Evolutionary conservation across 2,329 filamentous ascomycete species (phyloP).

Genomic region (Colletotrichum magnum): DNA sequence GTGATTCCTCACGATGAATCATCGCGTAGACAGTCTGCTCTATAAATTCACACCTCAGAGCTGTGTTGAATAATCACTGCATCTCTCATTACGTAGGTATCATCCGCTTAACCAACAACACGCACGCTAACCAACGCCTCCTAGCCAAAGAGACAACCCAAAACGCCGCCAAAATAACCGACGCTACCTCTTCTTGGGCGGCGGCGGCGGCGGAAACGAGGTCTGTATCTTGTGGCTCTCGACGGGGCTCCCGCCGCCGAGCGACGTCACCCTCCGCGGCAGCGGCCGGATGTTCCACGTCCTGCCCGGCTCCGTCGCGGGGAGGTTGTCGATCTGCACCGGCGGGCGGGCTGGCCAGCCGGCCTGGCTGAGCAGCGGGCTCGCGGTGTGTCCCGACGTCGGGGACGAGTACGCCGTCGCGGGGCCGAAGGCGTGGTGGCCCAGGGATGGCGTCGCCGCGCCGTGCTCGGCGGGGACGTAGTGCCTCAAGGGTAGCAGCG

Average conservation of each 20-base stretch:
- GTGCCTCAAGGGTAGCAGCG: constrained; percentile 50
- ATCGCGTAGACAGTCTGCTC: too few species aligned
- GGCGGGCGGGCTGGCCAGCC: constrained; percentile 24
- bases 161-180: too few species aligned
- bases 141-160: too few species aligned
- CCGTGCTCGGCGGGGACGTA: constrained; percentile 50
- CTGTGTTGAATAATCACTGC: too few species aligned
- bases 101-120: too few species aligned
- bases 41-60: too few species aligned
- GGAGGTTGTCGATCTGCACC: background rate
- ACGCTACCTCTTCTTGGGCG: constrained; percentile 40
- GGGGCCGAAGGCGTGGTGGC: constrained; percentile 28
- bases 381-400: constrained; percentile 33
- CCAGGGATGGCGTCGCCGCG: constrained; percentile 41
- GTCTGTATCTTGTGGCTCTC: constrained; percentile 54
- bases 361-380: constrained; percentile 40
- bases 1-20: too few species aligned
- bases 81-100: too few species aligned
- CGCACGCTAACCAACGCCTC: too few species aligned
- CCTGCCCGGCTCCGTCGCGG: constrained; percentile 12
- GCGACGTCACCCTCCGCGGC: constrained; percentile 35
- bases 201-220: constrained; percentile 57
- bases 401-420: constrained; percentile 31
- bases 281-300: constrained; percentile 20
- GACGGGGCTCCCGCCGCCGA: constrained; percentile 49